Conservation (phyloP, 148 eudicot species). For the Camellia lanceoleosa region DNA sequence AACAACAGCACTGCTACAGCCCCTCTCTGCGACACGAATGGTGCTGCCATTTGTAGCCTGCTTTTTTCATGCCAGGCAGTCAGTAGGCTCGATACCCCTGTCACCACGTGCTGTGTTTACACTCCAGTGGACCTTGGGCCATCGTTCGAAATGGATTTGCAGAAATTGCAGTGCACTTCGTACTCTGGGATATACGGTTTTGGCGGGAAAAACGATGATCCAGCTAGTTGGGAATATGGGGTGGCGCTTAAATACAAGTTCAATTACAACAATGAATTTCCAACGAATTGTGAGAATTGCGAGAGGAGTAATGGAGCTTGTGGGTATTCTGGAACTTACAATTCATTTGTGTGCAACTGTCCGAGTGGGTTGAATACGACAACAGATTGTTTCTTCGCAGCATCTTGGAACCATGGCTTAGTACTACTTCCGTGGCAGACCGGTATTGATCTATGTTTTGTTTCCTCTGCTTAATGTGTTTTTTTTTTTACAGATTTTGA, state of each 20-base stretch:
- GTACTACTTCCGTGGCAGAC: conserved; percentile 32
- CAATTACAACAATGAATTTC: conserved; percentile 64
- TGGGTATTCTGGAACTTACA: conserved; percentile 47
- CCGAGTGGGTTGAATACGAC: conserved; percentile 62
- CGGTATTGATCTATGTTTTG: conserved; percentile 14
- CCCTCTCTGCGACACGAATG: conserved; percentile 60
- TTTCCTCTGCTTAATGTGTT: background rate
- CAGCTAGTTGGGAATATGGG: conserved; percentile 74
- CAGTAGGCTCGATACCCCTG: conserved; percentile 55
- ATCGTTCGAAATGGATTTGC: conserved; percentile 69
- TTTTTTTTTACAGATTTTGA: background rate
- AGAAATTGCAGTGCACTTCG: conserved; percentile 62
- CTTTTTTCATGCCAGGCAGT: conserved; percentile 71
- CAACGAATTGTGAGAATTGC: conserved; percentile 54
- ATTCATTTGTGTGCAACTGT: conserved; percentile 68
- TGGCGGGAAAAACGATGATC: conserved; percentile 40
- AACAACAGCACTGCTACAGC: conserved; percentile 23
- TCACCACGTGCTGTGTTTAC: conserved; percentile 76
- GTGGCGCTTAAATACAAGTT: conserved; percentile 74
- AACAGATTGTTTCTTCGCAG: conserved; percentile 57
- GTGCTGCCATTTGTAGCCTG: conserved; percentile 55
- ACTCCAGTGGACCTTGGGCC: conserved; percentile 92
- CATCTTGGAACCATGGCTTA: conserved; percentile 46
- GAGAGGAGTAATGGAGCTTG: conserved; percentile 81
- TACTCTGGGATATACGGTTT: conserved; percentile 73